A percentile compares a stretch with the other conserved stretches of the same genome.
phyloP scores from a whole-genome alignment of 495 filamentous ascomycete genomes.

The Xylaria sp. region DNA sequence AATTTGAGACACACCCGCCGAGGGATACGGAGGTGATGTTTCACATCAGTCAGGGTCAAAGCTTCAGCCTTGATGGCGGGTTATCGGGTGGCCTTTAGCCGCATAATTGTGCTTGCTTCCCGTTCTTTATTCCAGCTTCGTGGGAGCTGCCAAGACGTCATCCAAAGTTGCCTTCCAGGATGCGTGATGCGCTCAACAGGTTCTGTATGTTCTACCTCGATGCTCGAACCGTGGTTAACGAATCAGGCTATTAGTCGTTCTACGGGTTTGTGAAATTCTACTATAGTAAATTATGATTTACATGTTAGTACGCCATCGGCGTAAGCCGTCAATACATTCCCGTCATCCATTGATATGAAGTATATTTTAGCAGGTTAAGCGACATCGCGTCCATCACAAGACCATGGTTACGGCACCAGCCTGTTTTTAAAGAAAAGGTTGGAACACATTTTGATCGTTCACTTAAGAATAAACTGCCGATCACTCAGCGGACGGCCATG shows the following conservation, averaged over 20 bases:
- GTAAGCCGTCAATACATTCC: background rate
- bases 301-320: background rate
- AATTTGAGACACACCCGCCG: conserved; percentile 20
- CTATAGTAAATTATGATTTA: background rate
- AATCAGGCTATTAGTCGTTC: background rate
- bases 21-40: conserved; percentile 16
- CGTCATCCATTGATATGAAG: background rate
- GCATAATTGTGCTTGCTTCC: conserved; percentile 8
- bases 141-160: background rate
- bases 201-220: conserved; percentile 8
- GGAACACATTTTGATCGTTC: background rate
- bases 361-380: background rate
- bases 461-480: background rate
- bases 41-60: conserved; percentile 12
- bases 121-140: background rate
- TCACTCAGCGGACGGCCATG: background rate
- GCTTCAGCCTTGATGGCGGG: background rate
- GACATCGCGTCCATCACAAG: background rate
- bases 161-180: background rate
- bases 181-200: background rate
- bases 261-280: background rate
- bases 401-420: background rate
- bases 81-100: conserved; percentile 8
- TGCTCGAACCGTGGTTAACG: background rate
- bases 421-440: background rate